These are phyloP conservation scores for Plasmodium ovale DNA, from an alignment of 169 alveolate species.

Conservation along the genomic window DNA sequence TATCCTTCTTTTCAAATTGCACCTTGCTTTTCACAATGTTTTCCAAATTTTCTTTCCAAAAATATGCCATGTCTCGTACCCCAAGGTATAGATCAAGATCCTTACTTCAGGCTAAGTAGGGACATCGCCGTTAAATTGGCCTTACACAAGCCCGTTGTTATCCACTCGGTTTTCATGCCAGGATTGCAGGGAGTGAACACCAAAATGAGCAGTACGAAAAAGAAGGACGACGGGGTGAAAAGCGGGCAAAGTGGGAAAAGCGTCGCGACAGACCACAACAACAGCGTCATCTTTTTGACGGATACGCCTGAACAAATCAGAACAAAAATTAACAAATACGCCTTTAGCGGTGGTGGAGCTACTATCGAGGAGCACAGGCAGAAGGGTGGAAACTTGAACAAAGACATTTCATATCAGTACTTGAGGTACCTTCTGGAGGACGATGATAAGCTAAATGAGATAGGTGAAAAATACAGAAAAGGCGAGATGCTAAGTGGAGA, in stretches of 20 bases:
- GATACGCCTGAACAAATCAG: constrained; percentile 95
- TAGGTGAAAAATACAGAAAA: constrained; percentile 93
- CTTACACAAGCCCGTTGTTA: constrained; percentile 93
- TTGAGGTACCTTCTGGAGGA: constrained; percentile 94
- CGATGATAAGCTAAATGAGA: constrained; percentile 94
- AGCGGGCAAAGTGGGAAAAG: constrained; percentile 82
- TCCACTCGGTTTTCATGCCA: constrained; percentile 98
- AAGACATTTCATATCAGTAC: constrained; percentile 98
- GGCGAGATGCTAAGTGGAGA: constrained; percentile 98
- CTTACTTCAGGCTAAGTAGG: constrained; percentile 99
- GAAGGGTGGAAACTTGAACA: constrained; percentile 96
- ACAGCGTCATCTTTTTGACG: constrained; percentile 95
- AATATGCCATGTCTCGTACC: constrained; percentile 95
- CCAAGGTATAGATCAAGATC: constrained; percentile 99
- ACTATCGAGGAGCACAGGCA: constrained; percentile 95
- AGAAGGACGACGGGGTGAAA: constrained; percentile 20
- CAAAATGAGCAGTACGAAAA: constrained; percentile 93
- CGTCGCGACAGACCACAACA: constrained; percentile 93
- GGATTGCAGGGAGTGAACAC: constrained; percentile 95
- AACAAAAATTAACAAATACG: constrained; percentile 96
- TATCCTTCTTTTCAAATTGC: constrained; percentile 98
- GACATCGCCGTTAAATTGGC: constrained; percentile 97
- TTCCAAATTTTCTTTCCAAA: constrained; percentile 93
- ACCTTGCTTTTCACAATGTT: constrained; percentile 95
- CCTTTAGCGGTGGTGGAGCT: constrained; percentile 97